Evolutionary conservation across 148 eudicot genomes (phyloP).

Genomic region (Vaccinium macrocarpon): DNA sequence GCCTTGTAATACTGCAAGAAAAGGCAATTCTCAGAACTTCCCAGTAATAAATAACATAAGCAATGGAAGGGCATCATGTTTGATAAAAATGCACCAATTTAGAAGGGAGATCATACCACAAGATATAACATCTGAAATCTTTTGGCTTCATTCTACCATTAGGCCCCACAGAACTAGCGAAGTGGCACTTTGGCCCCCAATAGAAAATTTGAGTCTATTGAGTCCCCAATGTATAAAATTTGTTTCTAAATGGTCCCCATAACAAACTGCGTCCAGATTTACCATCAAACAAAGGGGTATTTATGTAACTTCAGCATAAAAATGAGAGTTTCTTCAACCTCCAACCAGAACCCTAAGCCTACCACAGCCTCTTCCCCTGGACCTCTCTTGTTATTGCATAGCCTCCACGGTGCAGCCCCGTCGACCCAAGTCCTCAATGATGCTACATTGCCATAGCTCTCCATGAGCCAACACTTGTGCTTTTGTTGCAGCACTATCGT

Average conservation of each 20-base stretch:
- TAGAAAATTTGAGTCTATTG: not conserved
- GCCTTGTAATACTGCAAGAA: conserved; percentile 58
- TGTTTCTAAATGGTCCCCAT: not conserved
- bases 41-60: not conserved
- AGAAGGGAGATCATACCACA: not conserved
- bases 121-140: not conserved
- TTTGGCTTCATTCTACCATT: not conserved
- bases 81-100: not conserved
- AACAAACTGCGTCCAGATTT: not conserved
- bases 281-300: not conserved
- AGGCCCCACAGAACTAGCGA: not conserved
- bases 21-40: conserved; percentile 18
- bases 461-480: not conserved
- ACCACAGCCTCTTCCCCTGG: too few species aligned
- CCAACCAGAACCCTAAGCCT: not conserved
- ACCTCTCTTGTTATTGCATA: not conserved
- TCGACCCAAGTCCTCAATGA: not conserved
- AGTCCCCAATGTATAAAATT: not conserved
- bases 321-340: not conserved
- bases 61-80: not conserved
- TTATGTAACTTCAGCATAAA: not conserved
- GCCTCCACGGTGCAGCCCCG: not conserved
- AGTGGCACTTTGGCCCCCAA: not conserved
- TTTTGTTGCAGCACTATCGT: not conserved
- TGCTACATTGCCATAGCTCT: not conserved